A percentile compares a stretch with the other conserved stretches of the same genome.
phyloP scores from a whole-genome alignment of 2,329 filamentous ascomycete genomes.

The Aureobasidium zeae region DNA sequence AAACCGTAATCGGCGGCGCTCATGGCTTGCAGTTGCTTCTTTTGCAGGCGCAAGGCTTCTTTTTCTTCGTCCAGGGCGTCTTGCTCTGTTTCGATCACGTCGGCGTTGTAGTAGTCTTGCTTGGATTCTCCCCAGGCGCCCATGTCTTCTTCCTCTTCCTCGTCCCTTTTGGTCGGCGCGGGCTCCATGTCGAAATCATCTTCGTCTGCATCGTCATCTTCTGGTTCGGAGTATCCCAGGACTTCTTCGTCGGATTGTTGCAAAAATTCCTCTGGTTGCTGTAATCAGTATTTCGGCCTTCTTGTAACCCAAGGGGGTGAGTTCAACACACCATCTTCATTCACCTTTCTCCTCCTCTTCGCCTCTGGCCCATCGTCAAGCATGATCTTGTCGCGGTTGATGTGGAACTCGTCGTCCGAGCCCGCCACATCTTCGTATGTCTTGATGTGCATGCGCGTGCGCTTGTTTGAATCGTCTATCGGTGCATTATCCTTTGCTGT shows the following conservation, averaged over 20 bases:
- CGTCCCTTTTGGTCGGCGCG: slow-evolving; percentile 32
- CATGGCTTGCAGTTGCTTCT: slow-evolving; percentile 85
- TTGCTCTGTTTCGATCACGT: slow-evolving; percentile 60
- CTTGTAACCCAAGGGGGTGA: not conserved
- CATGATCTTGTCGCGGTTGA: slow-evolving; percentile 75
- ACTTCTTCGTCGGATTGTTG: slow-evolving; percentile 56
- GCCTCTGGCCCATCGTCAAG: slow-evolving; percentile 71
- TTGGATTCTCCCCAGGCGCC: slow-evolving; percentile 81
- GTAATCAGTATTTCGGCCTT: slow-evolving; percentile 19
- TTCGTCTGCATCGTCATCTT: slow-evolving; percentile 45
- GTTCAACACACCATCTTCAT: slow-evolving; percentile 39
- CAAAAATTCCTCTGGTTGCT: slow-evolving; percentile 44
- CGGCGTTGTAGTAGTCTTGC: slow-evolving; percentile 88
- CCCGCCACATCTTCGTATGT: slow-evolving; percentile 81
- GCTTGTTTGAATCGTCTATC: slow-evolving; percentile 25
- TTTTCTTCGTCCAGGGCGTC: slow-evolving; percentile 84
- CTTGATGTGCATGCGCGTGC: slow-evolving; percentile 46
- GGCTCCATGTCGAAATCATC: slow-evolving; percentile 31
- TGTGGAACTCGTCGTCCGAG: slow-evolving; percentile 87
- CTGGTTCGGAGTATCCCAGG: slow-evolving; percentile 42
- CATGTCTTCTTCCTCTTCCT: slow-evolving; percentile 47
- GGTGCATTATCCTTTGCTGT: not conserved
- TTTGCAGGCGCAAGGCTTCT: slow-evolving; percentile 78
- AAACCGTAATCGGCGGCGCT: slow-evolving; percentile 87
- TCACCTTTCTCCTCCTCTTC: slow-evolving; percentile 63